Conservation (phyloP, 2,329 filamentous ascomycete genomes). For the Fusarium verticillioides region DNA sequence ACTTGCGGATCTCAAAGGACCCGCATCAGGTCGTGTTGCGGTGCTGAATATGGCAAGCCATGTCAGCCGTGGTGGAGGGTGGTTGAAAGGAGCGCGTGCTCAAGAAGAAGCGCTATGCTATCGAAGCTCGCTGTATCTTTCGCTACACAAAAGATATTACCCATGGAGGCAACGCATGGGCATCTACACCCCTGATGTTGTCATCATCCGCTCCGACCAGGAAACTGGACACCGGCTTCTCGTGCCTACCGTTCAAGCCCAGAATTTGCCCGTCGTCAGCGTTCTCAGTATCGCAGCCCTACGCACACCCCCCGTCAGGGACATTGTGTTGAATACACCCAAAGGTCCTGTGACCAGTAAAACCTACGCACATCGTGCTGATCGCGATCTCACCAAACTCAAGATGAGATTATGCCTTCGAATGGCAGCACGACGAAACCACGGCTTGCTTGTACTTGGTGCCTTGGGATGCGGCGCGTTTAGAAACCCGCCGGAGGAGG, state of each 20-base stretch:
- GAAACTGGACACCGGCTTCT: constrained; percentile 60
- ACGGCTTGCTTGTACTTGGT: constrained; percentile 71
- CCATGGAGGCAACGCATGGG: constrained; percentile 61
- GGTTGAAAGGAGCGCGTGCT: constrained; percentile 68
- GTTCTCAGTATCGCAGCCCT: constrained; percentile 71
- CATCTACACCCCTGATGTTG: constrained; percentile 69
- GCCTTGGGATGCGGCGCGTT: constrained; percentile 77
- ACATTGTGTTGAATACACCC: constrained; percentile 26
- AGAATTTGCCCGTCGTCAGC: constrained; percentile 62
- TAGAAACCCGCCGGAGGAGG: constrained; percentile 68
- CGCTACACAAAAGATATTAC: constrained; percentile 62
- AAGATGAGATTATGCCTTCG: constrained; percentile 73
- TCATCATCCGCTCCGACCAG: constrained; percentile 66
- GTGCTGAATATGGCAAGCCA: constrained; percentile 75
- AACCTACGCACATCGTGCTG: constrained; percentile 54
- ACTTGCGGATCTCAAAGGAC: constrained; percentile 45
- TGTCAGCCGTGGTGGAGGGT: constrained; percentile 69
- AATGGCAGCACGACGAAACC: constrained; percentile 66
- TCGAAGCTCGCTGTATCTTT: constrained; percentile 64
- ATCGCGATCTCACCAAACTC: constrained; percentile 66
- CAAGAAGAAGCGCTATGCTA: constrained; percentile 78
- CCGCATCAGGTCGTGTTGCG: constrained; percentile 56
- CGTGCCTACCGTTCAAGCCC: constrained; percentile 45
- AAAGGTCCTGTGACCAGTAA: constrained; percentile 42
- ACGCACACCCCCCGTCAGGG: constrained; percentile 51